phyloP scores from a whole-genome alignment of 139 green algal species.

The Coelastrella sp. region DNA sequence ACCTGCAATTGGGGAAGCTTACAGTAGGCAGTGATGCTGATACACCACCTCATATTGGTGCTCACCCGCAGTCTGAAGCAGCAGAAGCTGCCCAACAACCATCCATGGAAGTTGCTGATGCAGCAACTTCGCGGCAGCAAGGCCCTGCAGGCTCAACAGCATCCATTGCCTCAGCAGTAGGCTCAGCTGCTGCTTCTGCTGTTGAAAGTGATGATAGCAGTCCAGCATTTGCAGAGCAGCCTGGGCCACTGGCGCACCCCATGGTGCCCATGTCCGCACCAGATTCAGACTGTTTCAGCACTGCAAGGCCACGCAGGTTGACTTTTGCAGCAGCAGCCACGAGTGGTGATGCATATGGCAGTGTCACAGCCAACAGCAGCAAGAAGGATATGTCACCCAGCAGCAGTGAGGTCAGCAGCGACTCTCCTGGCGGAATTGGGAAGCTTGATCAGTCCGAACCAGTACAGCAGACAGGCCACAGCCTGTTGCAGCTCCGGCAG shows the following conservation, averaged over 20 bases:
- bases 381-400: neutral
- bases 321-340: constrained; percentile 35
- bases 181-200: neutral
- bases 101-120: neutral
- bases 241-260: neutral
- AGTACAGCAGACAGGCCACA: neutral
- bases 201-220: neutral
- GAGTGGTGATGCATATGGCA: neutral
- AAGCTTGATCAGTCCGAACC: neutral
- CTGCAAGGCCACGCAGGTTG: constrained; percentile 4
- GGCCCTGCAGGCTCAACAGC: neutral
- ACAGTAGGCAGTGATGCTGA: neutral
- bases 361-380: neutral
- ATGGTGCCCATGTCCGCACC: constrained; percentile 6
- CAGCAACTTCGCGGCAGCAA: neutral
- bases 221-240: neutral
- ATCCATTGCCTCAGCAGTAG: too few species aligned
- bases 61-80: neutral
- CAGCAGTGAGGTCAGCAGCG: constrained; percentile 4
- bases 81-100: neutral
- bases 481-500: constrained; percentile 11
- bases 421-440: neutral
- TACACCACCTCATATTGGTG: neutral
- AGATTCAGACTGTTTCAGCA: constrained; percentile 10
- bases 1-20: neutral